Evolutionary conservation across 1,284 basidiomycete species (phyloP).

Genomic region (Meripilus lineatus): DNA sequence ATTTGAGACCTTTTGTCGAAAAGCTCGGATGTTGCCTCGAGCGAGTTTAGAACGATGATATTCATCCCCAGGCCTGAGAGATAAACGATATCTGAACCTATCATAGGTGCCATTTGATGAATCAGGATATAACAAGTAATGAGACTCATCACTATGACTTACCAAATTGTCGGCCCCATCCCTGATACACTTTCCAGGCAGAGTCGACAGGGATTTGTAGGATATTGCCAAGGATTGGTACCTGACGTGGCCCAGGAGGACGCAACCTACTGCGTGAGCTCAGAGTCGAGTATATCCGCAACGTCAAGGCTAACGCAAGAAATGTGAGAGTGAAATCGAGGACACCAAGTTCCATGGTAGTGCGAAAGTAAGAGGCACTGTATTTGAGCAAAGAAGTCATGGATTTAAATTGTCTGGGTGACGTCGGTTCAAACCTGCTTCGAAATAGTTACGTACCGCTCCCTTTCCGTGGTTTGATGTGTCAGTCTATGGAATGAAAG

Average conservation of each 20-base stretch:
- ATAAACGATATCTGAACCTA: constrained; percentile 1
- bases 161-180: constrained; percentile 12
- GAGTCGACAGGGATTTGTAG: constrained; percentile 14
- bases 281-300: too few relatives aligned
- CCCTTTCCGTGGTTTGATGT: too few relatives aligned
- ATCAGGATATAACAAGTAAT: neutral
- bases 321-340: too few relatives aligned
- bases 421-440: too few relatives aligned
- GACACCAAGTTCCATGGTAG: too few relatives aligned
- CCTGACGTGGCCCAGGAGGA: constrained; percentile 14
- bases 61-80: neutral
- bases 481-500: too few relatives aligned
- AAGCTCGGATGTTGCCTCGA: constrained; percentile 2
- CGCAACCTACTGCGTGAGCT: too few relatives aligned
- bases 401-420: too few relatives aligned
- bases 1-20: constrained; percentile 7
- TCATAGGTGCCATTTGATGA: constrained; percentile 14
- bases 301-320: too few relatives aligned
- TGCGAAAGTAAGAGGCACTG: too few relatives aligned
- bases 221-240: constrained; percentile 18
- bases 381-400: too few relatives aligned
- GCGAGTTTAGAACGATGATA: neutral
- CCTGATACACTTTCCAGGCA: constrained; percentile 10
- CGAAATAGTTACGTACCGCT: too few relatives aligned
- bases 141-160: neutral